Percentiles rank a stretch among this genome's conserved stretches.
phyloP scores from a whole-genome alignment of 1,139 yeast species.

The Trichomonascaceae sp. region DNA sequence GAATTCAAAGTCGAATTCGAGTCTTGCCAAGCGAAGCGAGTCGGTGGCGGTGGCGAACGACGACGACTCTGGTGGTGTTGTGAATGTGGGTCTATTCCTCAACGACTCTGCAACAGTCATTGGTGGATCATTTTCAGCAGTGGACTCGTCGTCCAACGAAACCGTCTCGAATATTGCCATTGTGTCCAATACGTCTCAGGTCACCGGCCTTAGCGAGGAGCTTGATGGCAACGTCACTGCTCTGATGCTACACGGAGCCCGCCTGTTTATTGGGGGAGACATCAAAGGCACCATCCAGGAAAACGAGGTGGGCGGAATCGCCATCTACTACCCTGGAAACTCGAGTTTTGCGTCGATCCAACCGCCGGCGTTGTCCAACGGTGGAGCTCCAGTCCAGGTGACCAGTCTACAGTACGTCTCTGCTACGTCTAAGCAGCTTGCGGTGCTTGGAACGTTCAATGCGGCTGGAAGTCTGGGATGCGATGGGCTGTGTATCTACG shows the following conservation, averaged over 20 bases:
- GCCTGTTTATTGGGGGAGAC: conserved; percentile 39
- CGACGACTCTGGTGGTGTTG: too few species aligned
- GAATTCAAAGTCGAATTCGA: conserved; percentile 8
- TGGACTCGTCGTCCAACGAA: conserved; percentile 9
- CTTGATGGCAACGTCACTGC: conserved; percentile 28
- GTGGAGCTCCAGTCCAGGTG: conserved; percentile 27
- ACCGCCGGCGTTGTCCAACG: conserved; percentile 30
- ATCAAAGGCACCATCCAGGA: conserved; percentile 31
- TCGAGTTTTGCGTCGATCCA: conserved; percentile 32
- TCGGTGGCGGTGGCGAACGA: too few species aligned
- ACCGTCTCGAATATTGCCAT: conserved; percentile 29
- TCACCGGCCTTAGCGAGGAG: conserved; percentile 24
- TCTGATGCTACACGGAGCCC: conserved; percentile 32
- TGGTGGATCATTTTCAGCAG: conserved; percentile 37
- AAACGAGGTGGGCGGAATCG: conserved; percentile 29
- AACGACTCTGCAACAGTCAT: conserved; percentile 39
- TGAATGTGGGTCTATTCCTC: conserved; percentile 29
- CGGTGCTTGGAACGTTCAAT: conserved; percentile 69
- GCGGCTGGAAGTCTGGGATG: conserved; percentile 50
- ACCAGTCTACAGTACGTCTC: conserved; percentile 42
- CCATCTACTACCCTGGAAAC: conserved; percentile 37
- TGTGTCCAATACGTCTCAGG: conserved; percentile 19
- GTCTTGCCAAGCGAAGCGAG: too few species aligned
- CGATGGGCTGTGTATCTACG: conserved; percentile 54
- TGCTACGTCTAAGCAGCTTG: conserved; percentile 36